These are phyloP conservation scores for Colletotrichum costaricense DNA, from an alignment of 2,329 filamentous ascomycete genomes.

Conservation along the genomic window DNA sequence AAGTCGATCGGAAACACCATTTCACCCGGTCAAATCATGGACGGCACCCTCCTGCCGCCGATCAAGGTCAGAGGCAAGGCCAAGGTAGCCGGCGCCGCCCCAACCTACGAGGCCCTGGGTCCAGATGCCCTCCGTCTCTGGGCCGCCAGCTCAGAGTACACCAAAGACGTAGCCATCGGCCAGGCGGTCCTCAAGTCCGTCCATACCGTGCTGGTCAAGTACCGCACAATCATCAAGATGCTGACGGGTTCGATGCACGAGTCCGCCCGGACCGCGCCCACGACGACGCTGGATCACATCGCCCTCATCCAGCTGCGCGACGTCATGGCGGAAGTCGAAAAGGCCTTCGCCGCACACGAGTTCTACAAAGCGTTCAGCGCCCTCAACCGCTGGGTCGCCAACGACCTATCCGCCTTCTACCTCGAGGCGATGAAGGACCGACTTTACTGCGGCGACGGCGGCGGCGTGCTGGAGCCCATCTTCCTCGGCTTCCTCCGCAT, in stretches of 20 bases:
- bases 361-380: constrained; percentile 82
- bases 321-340: constrained; percentile 72
- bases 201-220: constrained; percentile 84
- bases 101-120: constrained; percentile 77
- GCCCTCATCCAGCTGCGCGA: constrained; percentile 80
- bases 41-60: constrained; percentile 80
- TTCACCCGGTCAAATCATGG: constrained; percentile 83
- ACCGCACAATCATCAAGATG: constrained; percentile 91
- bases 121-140: constrained; percentile 90
- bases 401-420: constrained; percentile 92
- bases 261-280: constrained; percentile 58
- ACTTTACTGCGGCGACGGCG: constrained; percentile 83
- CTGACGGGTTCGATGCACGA: constrained; percentile 80
- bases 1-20: constrained; percentile 95
- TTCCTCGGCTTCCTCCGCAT: constrained; percentile 80
- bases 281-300: constrained; percentile 76
- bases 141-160: constrained; percentile 94
- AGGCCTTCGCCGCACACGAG: constrained; percentile 77
- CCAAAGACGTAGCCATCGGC: constrained; percentile 85
- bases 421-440: constrained; percentile 93
- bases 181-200: constrained; percentile 80
- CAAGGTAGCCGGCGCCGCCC: constrained; percentile 46
- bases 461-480: constrained; percentile 73
- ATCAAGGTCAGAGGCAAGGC: constrained; percentile 71
- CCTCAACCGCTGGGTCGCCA: constrained; percentile 84